phyloP scores from a whole-genome alignment of 805 yeast genomes.

The Suhomyces faveliae region DNA sequence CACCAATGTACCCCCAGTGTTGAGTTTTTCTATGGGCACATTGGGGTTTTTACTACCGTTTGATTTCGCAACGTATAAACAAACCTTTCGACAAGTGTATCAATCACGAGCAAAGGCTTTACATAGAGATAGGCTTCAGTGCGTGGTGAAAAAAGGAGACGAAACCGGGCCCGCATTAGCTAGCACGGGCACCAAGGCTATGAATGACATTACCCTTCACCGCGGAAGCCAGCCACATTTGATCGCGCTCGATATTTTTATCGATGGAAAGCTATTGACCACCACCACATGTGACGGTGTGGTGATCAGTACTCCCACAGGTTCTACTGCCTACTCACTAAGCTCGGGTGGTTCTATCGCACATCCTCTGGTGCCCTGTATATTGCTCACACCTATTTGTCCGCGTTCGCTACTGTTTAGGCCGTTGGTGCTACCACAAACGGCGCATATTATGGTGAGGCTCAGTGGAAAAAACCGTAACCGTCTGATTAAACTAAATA shows the following conservation, averaged over 20 bases:
- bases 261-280: slow-evolving; percentile 82
- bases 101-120: slow-evolving; percentile 68
- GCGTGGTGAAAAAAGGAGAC: slow-evolving; percentile 47
- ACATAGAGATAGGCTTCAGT: slow-evolving; percentile 75
- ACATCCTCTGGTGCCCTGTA: slow-evolving; percentile 82
- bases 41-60: slow-evolving; percentile 88
- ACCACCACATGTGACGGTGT: slow-evolving; percentile 93
- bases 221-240: slow-evolving; percentile 87
- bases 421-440: slow-evolving; percentile 78
- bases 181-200: slow-evolving; percentile 44
- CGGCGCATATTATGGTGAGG: slow-evolving; percentile 68
- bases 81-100: slow-evolving; percentile 65
- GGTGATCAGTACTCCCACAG: slow-evolving; percentile 85
- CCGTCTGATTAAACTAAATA: slow-evolving; percentile 52
- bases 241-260: slow-evolving; percentile 77
- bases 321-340: slow-evolving; percentile 89
- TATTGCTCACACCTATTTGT: slow-evolving; percentile 84
- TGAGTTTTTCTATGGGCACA: slow-evolving; percentile 88
- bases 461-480: slow-evolving; percentile 51
- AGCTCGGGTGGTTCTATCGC: slow-evolving; percentile 92
- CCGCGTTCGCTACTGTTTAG: slow-evolving; percentile 89
- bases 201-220: slow-evolving; percentile 89
- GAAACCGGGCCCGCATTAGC: slow-evolving; percentile 11
- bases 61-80: slow-evolving; percentile 60
- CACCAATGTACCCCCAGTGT: slow-evolving; percentile 79